These are phyloP conservation scores for Psilocybe sp. DNA, from an alignment of 768 basidiomycete genomes.

Conservation along the genomic window DNA sequence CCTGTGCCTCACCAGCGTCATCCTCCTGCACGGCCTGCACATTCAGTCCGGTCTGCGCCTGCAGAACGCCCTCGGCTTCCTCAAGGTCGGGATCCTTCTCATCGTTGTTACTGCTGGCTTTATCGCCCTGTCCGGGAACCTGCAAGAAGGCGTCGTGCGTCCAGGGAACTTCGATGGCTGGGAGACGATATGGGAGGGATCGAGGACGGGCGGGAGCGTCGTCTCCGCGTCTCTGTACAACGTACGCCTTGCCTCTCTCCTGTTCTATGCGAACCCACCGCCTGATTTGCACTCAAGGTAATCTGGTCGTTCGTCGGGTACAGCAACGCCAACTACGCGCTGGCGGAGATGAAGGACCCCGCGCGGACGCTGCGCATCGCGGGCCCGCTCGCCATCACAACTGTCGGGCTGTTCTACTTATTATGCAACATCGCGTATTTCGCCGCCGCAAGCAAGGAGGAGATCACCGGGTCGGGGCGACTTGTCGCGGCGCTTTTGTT, in stretches of 20 bases:
- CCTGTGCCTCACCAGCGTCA: slow-evolving; percentile 27
- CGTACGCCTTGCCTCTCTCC: slow-evolving; percentile 16
- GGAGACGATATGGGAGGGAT: slow-evolving; percentile 31
- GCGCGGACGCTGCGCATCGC: slow-evolving; percentile 61
- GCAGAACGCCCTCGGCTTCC: slow-evolving; percentile 55
- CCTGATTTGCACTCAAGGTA: slow-evolving; percentile 30
- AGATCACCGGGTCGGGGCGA: slow-evolving; percentile 55
- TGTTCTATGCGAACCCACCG: not conserved
- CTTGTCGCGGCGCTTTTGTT: slow-evolving; percentile 68
- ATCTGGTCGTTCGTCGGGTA: slow-evolving; percentile 56
- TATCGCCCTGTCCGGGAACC: slow-evolving; percentile 32
- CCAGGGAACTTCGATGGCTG: slow-evolving; percentile 29
- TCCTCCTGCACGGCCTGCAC: slow-evolving; percentile 38
- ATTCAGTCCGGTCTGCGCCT: slow-evolving; percentile 49
- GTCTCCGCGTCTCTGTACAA: slow-evolving; percentile 50
- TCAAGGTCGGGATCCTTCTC: slow-evolving; percentile 47
- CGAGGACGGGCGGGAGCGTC: slow-evolving; percentile 38
- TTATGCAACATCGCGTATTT: slow-evolving; percentile 67
- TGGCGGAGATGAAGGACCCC: slow-evolving; percentile 63
- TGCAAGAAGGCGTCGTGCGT: slow-evolving; percentile 17
- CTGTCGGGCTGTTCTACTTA: slow-evolving; percentile 55
- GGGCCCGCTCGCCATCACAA: slow-evolving; percentile 55
- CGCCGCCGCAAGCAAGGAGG: slow-evolving; percentile 61
- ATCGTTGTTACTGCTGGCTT: slow-evolving; percentile 45
- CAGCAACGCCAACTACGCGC: slow-evolving; percentile 65